These are phyloP conservation scores for Kluyveromyces marxianus DNA, from an alignment of 1,139 yeast genomes.

Conservation along the genomic window DNA sequence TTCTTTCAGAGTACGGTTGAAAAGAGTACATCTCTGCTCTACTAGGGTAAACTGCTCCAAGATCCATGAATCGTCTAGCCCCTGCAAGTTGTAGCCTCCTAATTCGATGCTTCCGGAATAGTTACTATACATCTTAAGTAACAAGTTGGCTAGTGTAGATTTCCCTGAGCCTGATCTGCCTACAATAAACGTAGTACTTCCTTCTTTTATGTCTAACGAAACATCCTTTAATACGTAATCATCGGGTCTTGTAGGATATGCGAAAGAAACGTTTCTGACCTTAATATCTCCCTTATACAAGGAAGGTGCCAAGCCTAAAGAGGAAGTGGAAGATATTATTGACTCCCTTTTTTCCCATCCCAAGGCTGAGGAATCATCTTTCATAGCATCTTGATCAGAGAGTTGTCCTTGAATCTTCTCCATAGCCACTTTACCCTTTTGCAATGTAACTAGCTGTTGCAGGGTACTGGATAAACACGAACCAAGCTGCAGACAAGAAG, in stretches of 20 bases:
- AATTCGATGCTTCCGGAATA: conserved; percentile 44
- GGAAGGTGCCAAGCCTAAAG: conserved; percentile 28
- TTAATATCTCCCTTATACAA: conserved; percentile 39
- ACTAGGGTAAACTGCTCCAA: conserved; percentile 59
- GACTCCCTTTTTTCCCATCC: not conserved
- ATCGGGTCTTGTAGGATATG: conserved; percentile 51
- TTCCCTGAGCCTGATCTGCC: conserved; percentile 93
- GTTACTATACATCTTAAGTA: conserved; percentile 51
- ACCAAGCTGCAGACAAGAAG: conserved; percentile 69
- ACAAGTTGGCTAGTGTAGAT: conserved; percentile 63
- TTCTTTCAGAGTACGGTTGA: conserved; percentile 53
- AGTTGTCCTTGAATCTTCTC: conserved; percentile 33
- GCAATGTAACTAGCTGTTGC: conserved; percentile 47
- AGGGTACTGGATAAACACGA: conserved; percentile 47
- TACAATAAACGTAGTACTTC: conserved; percentile 52
- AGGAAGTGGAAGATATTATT: conserved; percentile 1
- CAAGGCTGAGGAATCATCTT: not conserved
- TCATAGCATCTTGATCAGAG: not conserved
- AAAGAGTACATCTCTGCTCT: conserved; percentile 61
- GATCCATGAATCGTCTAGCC: conserved; percentile 46
- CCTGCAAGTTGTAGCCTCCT: conserved; percentile 43
- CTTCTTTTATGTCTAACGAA: conserved; percentile 38
- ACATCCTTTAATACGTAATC: conserved; percentile 40
- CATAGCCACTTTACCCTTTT: conserved; percentile 59
- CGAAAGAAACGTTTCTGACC: conserved; percentile 49